Percentiles rank a stretch among this genome's conserved stretches.
These are phyloP conservation scores for Trametes cubensis DNA, from an alignment of 768 basidiomycete genomes.

Conservation along the genomic window DNA sequence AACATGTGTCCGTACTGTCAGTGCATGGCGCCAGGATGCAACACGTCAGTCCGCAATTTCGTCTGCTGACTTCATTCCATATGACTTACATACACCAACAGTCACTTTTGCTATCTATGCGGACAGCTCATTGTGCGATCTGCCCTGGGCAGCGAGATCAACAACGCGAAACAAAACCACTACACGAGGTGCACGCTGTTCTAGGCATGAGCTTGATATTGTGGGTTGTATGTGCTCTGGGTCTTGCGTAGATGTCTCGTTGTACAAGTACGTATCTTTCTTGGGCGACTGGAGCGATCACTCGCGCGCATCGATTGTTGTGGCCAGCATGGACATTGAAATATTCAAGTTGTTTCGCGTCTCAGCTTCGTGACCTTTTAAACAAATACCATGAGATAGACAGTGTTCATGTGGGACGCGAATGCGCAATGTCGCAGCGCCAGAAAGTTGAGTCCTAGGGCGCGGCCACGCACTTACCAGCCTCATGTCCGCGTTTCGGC, in stretches of 20 bases:
- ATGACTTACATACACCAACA: background rate
- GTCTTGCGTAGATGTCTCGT: background rate
- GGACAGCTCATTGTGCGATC: slow-evolving; percentile 37
- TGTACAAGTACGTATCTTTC: background rate
- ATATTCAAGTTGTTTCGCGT: no score
- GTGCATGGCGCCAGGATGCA: slow-evolving; percentile 39
- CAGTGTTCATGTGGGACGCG: no score
- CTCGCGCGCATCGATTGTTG: no score
- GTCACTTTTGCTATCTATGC: slow-evolving; percentile 43
- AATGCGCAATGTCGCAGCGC: no score
- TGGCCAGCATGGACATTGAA: no score
- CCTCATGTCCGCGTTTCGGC: no score
- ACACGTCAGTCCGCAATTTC: slow-evolving; percentile 32
- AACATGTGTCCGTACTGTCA: slow-evolving; percentile 9
- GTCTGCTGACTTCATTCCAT: no score
- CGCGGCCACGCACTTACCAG: no score
- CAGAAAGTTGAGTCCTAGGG: no score
- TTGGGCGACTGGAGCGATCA: background rate
- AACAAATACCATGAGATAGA: no score
- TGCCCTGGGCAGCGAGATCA: slow-evolving; percentile 25
- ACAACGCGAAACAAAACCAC: slow-evolving; percentile 29
- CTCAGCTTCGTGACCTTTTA: no score
- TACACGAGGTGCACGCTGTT: slow-evolving; percentile 34
- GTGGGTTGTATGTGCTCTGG: no score
- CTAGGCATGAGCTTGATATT: background rate